Conservation (phyloP, 768 basidiomycete species). For the Kwoniella bestiolae region DNA sequence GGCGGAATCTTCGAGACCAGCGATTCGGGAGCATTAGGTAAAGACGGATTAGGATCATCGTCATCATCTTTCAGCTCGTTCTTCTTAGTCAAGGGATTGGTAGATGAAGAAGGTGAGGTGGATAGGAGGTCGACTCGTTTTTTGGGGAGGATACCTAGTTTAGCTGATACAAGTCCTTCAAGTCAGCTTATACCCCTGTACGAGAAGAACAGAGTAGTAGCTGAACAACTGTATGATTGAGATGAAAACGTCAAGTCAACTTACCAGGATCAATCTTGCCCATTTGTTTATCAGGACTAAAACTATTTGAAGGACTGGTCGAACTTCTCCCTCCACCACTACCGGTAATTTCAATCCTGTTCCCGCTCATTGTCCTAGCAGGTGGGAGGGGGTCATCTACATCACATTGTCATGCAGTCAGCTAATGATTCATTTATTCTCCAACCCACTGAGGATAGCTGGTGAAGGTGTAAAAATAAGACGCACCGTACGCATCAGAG, state of each 20-base stretch:
- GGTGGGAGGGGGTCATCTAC: slow-evolving; percentile 45
- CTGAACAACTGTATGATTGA: too few relatives aligned
- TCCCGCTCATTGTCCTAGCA: slow-evolving; percentile 10
- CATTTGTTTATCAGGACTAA: slow-evolving; percentile 37
- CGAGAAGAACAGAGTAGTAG: too few relatives aligned
- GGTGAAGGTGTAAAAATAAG: background rate
- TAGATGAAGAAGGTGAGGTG: slow-evolving; percentile 37
- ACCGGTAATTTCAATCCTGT: slow-evolving; percentile 21
- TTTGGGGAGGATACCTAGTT: slow-evolving; percentile 57
- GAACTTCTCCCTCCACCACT: slow-evolving; percentile 37
- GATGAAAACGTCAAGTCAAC: too few relatives aligned
- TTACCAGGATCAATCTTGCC: slow-evolving; percentile 53
- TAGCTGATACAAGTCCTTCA: slow-evolving; percentile 50
- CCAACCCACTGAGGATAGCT: background rate
- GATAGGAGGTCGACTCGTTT: slow-evolving; percentile 53
- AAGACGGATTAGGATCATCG: slow-evolving; percentile 42
- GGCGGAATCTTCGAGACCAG: slow-evolving; percentile 44
- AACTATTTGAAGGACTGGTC: slow-evolving; percentile 6
- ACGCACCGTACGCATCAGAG: slow-evolving; percentile 51
- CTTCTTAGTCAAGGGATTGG: slow-evolving; percentile 14
- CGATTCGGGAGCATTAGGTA: slow-evolving; percentile 29
- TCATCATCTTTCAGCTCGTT: slow-evolving; percentile 23
- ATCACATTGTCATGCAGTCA: background rate
- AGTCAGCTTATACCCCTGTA: too few relatives aligned
- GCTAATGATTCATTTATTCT: background rate